Evolutionary conservation across 1,139 yeast species (phyloP), one percentile per base, ranked within the genome.

Genomic region (Trichomonascaceae sp.): DNA sequence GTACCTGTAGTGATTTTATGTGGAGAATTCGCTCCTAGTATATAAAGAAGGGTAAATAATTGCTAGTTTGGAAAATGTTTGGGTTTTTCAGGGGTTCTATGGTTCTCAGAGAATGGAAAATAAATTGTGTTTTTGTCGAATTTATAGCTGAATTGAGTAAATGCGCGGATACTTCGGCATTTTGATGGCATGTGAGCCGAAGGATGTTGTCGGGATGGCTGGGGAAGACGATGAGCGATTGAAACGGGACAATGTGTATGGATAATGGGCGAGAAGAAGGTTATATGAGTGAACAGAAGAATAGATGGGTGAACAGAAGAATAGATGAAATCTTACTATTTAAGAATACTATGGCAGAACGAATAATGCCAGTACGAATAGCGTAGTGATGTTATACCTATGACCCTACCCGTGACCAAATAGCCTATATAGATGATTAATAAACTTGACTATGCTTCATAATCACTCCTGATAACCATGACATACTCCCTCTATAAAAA

Each of bases 401-500:
- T n/a, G n/a, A n/a, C n/a, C n/a, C n/a, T n/a, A n/a, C n/a, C n/a
- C n/a, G n/a, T n/a, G n/a, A n/a, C n/a, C n/a, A n/a, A n/a, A n/a
- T n/a, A n/a, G n/a, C n/a, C n/a, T n/a, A n/a, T n/a, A n/a, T n/a
- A n/a, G n/a, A n/a, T n/a, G n/a, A n/a, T n/a, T n/a, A n/a, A n/a
- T n/a, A n/a, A n/a, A n/a, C n/a, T n/a, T n/a, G n/a, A n/a, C n/a
- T n/a, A n/a, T n/a, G n/a, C n/a, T n/a, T n/a, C 27, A 3, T 43
- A 17, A 9, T 4, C 6, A 5, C 45, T 17, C 20, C 13, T 9
- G 15, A 32, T n/a, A n/a, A n/a, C n/a, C n/a, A n/a, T n/a, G n/a
- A n/a, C n/a, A 32, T 30, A 7, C 18, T 20, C 32, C n/a, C 12
- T 6, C 36, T 68, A 72, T 54, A 71, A 49, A 47, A 74, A 58